Base-by-base conservation (phyloP, 2,329 filamentous ascomycete genomes). In the Alternaria triticimaculans region DNA sequence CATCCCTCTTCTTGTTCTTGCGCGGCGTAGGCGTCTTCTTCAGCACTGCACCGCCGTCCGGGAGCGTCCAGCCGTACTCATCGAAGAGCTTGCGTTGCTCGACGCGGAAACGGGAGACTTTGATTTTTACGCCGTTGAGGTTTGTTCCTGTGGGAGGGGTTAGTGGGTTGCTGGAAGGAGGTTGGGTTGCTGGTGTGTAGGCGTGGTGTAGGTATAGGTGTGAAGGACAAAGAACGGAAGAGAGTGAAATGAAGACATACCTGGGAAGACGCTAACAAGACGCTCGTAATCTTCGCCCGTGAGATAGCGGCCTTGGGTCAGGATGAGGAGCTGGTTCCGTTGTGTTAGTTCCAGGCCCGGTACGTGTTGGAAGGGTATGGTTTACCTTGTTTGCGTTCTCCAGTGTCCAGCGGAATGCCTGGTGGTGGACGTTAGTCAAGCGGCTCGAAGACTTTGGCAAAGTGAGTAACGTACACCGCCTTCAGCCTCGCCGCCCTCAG, bases 1-100 rank as follows among this genome's bases (percentile, higher is more conserved):
- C 55, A 14, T 6, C 25, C 15, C 61, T 43, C 45, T 60, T 65
- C 55, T 62, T 66, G 4, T 6, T 46, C 48, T 58, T 54, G 9
- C 23, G 21, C n/a, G 63, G 55, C 7, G 55, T 61, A 11, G 37
- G 15, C 3, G 37, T 18, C 6, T 37, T 41, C 20, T 46, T 46
- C 14, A 55, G 6, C 15, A 41, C 37, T 2, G 37, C 37, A 18
- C 37, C 37, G 15, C 37, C 37, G 3, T 41, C 37, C 0, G 37
- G 37, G 6, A 41, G 37, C 15, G 37, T 41, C 37, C 37, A 41
- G 37, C 37, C 37, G 15, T 41, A 41, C n/a, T 41, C 37, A 6
- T 41, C 37, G 15, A 41, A 41, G n/a, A 41, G 37, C 15, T 41
- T 41, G 37, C 37, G 37, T 41, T 41, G 37, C 37, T 41, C 37